Conservation (phyloP, 768 basidiomycete species). For the Podaxis rugospora region DNA sequence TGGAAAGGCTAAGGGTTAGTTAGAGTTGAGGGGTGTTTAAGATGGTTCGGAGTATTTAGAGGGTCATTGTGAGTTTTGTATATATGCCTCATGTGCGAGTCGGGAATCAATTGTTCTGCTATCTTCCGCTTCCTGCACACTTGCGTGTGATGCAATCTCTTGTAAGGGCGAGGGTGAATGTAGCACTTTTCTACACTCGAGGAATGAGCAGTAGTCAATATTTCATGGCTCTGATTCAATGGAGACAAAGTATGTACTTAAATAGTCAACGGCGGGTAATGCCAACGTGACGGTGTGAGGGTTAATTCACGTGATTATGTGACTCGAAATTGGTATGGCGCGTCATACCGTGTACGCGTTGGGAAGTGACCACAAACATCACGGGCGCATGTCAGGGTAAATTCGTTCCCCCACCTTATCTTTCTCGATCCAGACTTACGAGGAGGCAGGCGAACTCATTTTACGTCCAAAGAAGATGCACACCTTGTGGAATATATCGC, state of each 20-base stretch:
- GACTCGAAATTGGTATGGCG: background rate
- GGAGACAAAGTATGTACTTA: too few species aligned
- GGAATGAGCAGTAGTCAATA: background rate
- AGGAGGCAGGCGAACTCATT: background rate
- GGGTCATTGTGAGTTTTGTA: background rate
- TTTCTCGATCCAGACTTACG: background rate
- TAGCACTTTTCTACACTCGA: too few species aligned
- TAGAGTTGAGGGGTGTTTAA: background rate
- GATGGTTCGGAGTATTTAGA: background rate
- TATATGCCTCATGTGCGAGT: background rate
- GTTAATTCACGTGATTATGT: background rate
- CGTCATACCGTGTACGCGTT: background rate
- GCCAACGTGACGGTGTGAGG: too few species aligned
- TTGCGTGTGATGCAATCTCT: background rate
- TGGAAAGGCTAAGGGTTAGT: background rate
- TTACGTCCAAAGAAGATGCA: background rate
- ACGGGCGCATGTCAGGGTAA: background rate
- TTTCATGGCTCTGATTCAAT: background rate
- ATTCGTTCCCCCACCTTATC: background rate
- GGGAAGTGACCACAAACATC: background rate
- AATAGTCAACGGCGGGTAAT: too few species aligned
- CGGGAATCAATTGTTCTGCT: background rate
- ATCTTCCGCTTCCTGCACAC: background rate
- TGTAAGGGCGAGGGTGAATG: too few species aligned
- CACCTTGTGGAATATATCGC: constrained; percentile 1